phyloP scores from a whole-genome alignment of 2,329 filamentous ascomycete genomes.

The Aureobasidium sp. region DNA sequence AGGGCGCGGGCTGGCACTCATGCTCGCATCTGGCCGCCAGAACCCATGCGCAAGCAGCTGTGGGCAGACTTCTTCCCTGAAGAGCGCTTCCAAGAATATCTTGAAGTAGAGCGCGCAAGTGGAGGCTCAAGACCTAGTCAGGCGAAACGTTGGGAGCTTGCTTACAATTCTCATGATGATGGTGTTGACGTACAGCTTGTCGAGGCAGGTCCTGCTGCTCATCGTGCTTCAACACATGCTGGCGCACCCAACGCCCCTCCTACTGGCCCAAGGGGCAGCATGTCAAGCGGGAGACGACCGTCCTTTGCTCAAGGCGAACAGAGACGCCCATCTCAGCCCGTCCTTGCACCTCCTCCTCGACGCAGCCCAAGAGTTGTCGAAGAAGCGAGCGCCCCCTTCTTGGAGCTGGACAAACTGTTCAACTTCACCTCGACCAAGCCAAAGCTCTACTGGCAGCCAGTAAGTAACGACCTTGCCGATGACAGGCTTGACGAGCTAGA shows the following conservation, averaged over 20 bases:
- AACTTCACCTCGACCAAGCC: conserved; percentile 55
- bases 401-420: conserved; percentile 55
- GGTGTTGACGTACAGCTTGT: conserved; percentile 29
- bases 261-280: conserved; percentile 24
- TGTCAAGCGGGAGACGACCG: conserved; percentile 15
- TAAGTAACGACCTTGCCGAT: conserved; percentile 56
- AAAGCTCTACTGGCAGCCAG: conserved; percentile 59
- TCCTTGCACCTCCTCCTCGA: not conserved
- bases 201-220: conserved; percentile 23
- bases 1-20: conserved; percentile 72
- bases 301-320: not conserved
- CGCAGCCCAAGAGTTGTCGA: conserved; percentile 11
- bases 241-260: conserved; percentile 24
- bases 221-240: not conserved
- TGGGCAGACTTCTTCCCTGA: conserved; percentile 87
- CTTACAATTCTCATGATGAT: conserved; percentile 25
- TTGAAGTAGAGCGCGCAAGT: conserved; percentile 53
- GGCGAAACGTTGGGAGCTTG: conserved; percentile 61
- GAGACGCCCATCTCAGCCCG: not conserved
- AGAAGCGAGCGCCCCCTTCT: conserved; percentile 33
- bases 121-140: conserved; percentile 22
- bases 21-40: conserved; percentile 75
- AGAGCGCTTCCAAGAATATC: conserved; percentile 66
- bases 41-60: conserved; percentile 73
- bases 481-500: conserved; percentile 57